Conservation (phyloP, 1,284 basidiomycete species). For the Naganishia albida region DNA sequence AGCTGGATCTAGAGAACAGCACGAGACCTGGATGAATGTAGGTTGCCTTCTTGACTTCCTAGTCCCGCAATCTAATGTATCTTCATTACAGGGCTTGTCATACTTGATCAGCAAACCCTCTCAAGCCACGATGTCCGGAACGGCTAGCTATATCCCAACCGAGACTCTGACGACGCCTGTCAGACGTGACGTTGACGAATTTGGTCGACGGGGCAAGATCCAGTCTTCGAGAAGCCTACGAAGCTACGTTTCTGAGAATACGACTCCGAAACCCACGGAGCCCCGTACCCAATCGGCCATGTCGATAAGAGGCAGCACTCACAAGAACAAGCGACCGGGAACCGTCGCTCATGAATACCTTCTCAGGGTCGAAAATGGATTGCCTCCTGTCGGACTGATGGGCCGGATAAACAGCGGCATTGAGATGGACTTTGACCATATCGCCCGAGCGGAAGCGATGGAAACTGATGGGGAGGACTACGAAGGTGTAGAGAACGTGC, state of each 20-base stretch:
- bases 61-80: not conserved
- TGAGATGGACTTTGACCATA: constrained; percentile 67
- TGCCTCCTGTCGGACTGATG: constrained; percentile 34
- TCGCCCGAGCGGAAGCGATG: constrained; percentile 63
- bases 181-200: constrained; percentile 45
- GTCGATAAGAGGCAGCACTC: constrained; percentile 59
- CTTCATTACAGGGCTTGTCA: constrained; percentile 40
- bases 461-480: constrained; percentile 74
- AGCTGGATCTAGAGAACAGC: constrained; percentile 86
- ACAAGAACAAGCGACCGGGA: constrained; percentile 73
- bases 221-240: constrained; percentile 46
- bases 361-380: constrained; percentile 59
- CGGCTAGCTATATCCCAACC: constrained; percentile 26
- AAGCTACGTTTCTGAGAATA: constrained; percentile 43
- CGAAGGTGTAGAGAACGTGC: constrained; percentile 91
- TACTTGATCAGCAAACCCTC: constrained; percentile 50
- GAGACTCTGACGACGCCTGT: constrained; percentile 31
- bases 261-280: constrained; percentile 44
- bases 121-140: constrained; percentile 35
- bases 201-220: constrained; percentile 41
- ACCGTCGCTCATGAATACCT: constrained; percentile 88
- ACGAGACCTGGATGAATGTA: constrained; percentile 87
- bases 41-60: not conserved
- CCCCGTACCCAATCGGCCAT: constrained; percentile 67
- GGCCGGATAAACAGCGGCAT: constrained; percentile 49